Base-by-base conservation (phyloP, 2,329 filamentous ascomycete genomes). In the Botrytis aclada region DNA sequence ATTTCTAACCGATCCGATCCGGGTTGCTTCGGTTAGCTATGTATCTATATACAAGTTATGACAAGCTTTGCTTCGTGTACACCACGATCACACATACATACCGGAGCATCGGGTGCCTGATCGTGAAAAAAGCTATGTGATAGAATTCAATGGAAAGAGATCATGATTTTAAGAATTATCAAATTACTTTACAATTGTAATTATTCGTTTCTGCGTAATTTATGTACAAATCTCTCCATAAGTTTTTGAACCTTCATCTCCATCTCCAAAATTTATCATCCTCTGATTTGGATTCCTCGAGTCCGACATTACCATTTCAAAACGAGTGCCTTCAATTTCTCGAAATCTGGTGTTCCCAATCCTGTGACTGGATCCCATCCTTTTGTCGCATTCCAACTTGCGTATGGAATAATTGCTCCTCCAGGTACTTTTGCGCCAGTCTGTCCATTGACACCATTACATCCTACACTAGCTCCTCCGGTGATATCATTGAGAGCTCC, bases 301-400 rank as follows among this genome's bases (percentile, higher is more conserved):
- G n/a, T n/a, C n/a, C n/a, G n/a, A n/a, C n/a, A n/a, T n/a, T n/a
- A n/a, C n/a, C n/a, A n/a, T n/a, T n/a, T n/a, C 70, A 75, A 64
- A 20, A 73, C 74, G 43, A 76, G 39, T n/a, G 22, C 10, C 72
- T 73, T 74, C 74, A 78, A 70, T 60, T 75, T 74, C 39, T 72
- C 58, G 56, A 78, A 78, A n/a, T 78, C 47, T 3, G 80, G 80
- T 0, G 81, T 82, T 34, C 81, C 81, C 7, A 82, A 75, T 8
- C 81, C 81, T 7, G 81, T 83, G n/a, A 81, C 81, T 0, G 81
- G 79, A 73, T 81, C 80, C 80, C 81, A 82, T 22, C 82, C 81
- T 16, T 71, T 56, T 3, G 77, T 80, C 2, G 77, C 77, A 72
- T 78, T 78, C 69, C 73, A 76, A n/a, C 75, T 78, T 12, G 74